phyloP scores from a whole-genome alignment of 2,329 filamentous ascomycete genomes.

The Myriosclerotinia curreyana region DNA sequence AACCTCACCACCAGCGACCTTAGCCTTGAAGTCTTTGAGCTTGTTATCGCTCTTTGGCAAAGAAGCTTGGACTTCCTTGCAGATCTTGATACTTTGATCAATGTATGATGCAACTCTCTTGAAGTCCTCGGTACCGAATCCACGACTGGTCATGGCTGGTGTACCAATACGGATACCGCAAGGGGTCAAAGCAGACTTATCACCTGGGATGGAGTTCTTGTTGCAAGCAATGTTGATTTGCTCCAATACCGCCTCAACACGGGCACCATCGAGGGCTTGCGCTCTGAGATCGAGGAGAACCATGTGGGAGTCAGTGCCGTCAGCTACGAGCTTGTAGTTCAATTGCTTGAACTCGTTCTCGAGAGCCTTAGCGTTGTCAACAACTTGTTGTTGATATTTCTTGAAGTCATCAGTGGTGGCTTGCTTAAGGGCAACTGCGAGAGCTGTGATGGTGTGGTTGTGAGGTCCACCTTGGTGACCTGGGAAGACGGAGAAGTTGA shows the following conservation, averaged over 20 bases:
- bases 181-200: conserved; percentile 94
- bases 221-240: conserved; percentile 68
- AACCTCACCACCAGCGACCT: conserved; percentile 75
- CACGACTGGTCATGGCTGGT: conserved; percentile 94
- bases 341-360: conserved; percentile 80
- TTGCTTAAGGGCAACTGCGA: conserved; percentile 93
- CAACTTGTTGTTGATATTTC: conserved; percentile 69
- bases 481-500: conserved; percentile 96
- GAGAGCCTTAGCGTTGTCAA: conserved; percentile 79
- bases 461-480: conserved; percentile 97
- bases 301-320: conserved; percentile 96
- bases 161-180: conserved; percentile 95
- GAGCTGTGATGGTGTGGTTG: conserved; percentile 97
- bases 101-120: conserved; percentile 87
- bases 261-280: conserved; percentile 80
- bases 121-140: conserved; percentile 90
- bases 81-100: conserved; percentile 81
- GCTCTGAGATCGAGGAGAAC: conserved; percentile 89
- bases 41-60: conserved; percentile 98
- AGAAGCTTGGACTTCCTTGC: conserved; percentile 77
- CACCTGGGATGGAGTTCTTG: conserved; percentile 97
- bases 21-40: conserved; percentile 98
- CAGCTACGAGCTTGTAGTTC: conserved; percentile 90
- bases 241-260: conserved; percentile 87
- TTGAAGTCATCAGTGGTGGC: conserved; percentile 86